Evolutionary conservation across 768 basidiomycete genomes (phyloP), one percentile per base, ranked within the genome.

Genomic region (Boletus sensibilis): DNA sequence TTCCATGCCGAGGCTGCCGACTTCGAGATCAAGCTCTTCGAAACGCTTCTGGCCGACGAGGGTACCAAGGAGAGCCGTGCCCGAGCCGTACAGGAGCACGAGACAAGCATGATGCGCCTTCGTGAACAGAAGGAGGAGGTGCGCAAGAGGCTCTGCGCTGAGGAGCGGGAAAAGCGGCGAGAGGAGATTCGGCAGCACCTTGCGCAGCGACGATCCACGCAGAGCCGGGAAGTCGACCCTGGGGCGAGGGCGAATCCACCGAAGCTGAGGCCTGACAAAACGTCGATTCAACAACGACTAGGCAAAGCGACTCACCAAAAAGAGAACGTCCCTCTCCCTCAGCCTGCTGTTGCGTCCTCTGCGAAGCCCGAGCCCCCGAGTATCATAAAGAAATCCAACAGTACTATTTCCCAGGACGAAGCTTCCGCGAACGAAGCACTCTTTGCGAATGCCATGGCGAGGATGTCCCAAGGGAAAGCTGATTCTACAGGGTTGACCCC

Each of bases 101-200:
- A 72, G 47, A 47, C 69, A 38, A 64, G 53, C 55, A 72, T 72
- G 70, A 66, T 72, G 63, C 64, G 54, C 9, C 67, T 72, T 27
- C 69, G 70, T 33, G 70, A 73, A 18, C 68, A 67, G 8, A 72
- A 72, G 55, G 70, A 72, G 39, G 60, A 68, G 14, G 66, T 69
- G 13, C 68, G 72, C 34, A 72, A 72, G 62, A 64, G 46, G 33
- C 68, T 66, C 10, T 71, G 68, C 7, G 66, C 62, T 0, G 59
- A 66, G 51, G 70, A 72, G 27, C 65, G 70, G 0, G 71, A 72
- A 13, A 67, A 47, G 25, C 64, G 70, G 10, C 55, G 56, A 18
- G 29, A 62, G 37, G 66, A 71, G 38, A 53, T 65, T 0, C 53
- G 54, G 3, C 56, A 53, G 13, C 66, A 57, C 12, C 52, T 70